Base-by-base conservation (phyloP, 495 filamentous ascomycete genomes). In the Penicillium tannophilum region DNA sequence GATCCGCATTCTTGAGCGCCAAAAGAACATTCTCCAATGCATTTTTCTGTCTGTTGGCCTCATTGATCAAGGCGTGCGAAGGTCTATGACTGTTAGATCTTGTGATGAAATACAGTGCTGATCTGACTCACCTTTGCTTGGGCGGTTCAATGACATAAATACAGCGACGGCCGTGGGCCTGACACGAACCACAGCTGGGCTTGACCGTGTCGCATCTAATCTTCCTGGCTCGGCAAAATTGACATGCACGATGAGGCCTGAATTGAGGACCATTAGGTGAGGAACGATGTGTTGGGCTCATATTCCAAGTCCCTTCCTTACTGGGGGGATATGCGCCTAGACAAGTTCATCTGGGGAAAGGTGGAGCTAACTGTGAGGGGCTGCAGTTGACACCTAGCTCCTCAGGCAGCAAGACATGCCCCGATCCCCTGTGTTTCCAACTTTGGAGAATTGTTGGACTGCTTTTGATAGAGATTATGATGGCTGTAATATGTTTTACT, bases 211-310 rank as follows among this genome's bases (percentile, higher is more conserved):
- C 54, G 33, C 54, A 56, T 24, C 41, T 44, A n/a, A 56, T 46
- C 31, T 56, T 56, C 33, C 54, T 31, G n/a, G 42, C 9, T 1
- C 54, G 54, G 47, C 54, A 56, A 26, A 56, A 56, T 35, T 56
- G 28, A 20, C 54, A 56, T 47, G 45, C 45, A 28, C 45, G 45
- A 45, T 19, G 23, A 11, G 42, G 9, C 5, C 17, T 45, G 1
- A n/a, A 23, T 11, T 45, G 42, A 45, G 42, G 8, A 9, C 20
- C 20, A 19, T 45, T 19, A 19, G 17, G 17, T 1, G 42, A 20
- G 2, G 42, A 23, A 7, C 42, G 42, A 45, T 23, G 42, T 6
- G 42, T 20, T 10, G 17, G 17, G 17, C 8, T 20, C 42, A 45
- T 45, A 23, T n/a, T 45, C 8, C 20, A 45, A 23, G n/a, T 23